Evolutionary conservation across 805 yeast genomes (phyloP), one percentile per base, ranked within the genome.

Genomic region (Dipodascus albidus): DNA sequence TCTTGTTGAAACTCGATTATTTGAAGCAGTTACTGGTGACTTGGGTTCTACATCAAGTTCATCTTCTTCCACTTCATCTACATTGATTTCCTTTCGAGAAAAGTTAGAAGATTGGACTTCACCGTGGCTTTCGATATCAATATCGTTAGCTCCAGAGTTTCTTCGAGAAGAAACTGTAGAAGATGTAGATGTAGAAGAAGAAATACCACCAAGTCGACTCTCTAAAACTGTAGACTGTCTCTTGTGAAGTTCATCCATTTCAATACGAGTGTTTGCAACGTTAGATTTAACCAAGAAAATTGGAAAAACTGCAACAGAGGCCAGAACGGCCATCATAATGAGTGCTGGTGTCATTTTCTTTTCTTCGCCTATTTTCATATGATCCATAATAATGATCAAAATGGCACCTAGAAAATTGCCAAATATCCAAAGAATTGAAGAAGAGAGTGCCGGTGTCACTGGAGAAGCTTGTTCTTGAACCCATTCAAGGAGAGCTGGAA

Each of bases 391-490:
- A 23, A 66, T 64, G 51, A 66, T 64, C 52, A 66, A 65, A 8
- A 66, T 57, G 11, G 66, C 69, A 33, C 69, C 69, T 21, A 66
- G 53, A 14, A 63, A 38, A 53, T 66, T 64, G 22, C 69, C 69
- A 2, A 64, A 63, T 23, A 59, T 58, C 69, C 69, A 66, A 38
- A 66, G 56, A 24, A 64, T 41, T 11, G 64, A 58, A 2, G 67
- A 59, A 2, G 65, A 58, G 1, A 66, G 59, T 1, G 65, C 68
- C 6, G 67, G 65, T 14, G 64, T 60, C 9, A 62, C 66, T 11
- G 69, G 69, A 14, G 65, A 64, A 3, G 64, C 61, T 50, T 64
- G 68, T 48, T 66, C 69, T 47, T 64, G 69, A 17, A 58, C 58
- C 64, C 67, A 61, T 49, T 66, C 69, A 47, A 66, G 55, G 38